Percentiles rank a stretch among this genome's conserved stretches.
Conservation (phyloP, 495 filamentous ascomycete genomes). For the Aspergillus kassunensis region DNA sequence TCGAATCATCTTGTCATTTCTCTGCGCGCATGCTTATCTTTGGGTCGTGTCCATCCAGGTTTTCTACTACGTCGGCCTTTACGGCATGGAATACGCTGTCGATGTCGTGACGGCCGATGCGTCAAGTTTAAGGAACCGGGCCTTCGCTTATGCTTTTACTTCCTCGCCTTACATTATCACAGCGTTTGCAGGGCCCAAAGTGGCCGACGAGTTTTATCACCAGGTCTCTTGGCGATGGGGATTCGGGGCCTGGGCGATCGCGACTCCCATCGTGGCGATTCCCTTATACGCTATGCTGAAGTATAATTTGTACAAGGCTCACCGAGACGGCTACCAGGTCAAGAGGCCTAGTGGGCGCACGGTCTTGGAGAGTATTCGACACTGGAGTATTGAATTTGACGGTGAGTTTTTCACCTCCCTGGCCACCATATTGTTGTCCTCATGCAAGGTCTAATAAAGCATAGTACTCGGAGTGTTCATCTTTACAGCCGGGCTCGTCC, state of each 20-base stretch:
- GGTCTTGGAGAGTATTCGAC: slow-evolving; percentile 34
- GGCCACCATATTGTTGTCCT: too few species aligned
- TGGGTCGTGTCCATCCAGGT: slow-evolving; percentile 10
- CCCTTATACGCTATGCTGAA: slow-evolving; percentile 47
- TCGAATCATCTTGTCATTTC: neutral
- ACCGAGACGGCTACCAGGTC: slow-evolving; percentile 23
- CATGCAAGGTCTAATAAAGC: neutral
- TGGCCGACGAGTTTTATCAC: slow-evolving; percentile 34
- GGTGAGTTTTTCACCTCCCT: slow-evolving; percentile 22
- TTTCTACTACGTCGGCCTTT: slow-evolving; percentile 52
- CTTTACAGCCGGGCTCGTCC: slow-evolving; percentile 50
- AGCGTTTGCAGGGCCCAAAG: slow-evolving; percentile 26
- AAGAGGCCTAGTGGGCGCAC: slow-evolving; percentile 37
- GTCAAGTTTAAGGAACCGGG: slow-evolving; percentile 54
- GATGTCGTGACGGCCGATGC: slow-evolving; percentile 60
- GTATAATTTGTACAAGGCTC: slow-evolving; percentile 54
- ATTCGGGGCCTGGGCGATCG: slow-evolving; percentile 55
- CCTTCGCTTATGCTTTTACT: slow-evolving; percentile 53
- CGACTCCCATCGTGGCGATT: slow-evolving; percentile 48
- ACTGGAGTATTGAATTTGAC: slow-evolving; percentile 58
- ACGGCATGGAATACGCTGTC: slow-evolving; percentile 50
- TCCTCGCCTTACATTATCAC: slow-evolving; percentile 52
- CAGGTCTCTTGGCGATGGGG: slow-evolving; percentile 54
- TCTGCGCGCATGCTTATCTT: neutral
- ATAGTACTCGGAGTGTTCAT: slow-evolving; percentile 53